Evolutionary conservation across 2,329 filamentous ascomycete genomes (phyloP).

Genomic region (Fusarium praegraminearum): DNA sequence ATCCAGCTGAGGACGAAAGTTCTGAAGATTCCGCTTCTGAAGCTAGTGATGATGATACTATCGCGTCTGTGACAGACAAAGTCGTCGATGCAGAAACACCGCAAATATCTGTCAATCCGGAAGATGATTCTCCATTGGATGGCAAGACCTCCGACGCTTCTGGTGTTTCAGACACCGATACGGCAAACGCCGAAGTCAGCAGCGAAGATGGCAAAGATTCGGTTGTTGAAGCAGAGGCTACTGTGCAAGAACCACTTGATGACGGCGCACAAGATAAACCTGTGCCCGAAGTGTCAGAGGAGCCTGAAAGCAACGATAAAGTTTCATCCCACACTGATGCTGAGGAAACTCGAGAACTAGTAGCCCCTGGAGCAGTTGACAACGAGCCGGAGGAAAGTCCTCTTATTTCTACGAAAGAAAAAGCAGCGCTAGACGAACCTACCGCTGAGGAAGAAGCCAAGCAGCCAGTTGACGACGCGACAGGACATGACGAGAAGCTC

Average conservation of each 20-base stretch:
- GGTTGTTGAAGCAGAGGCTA: slow-evolving; percentile 4
- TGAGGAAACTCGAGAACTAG: slow-evolving; percentile 13
- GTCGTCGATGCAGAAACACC: slow-evolving; percentile 15
- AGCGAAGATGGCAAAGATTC: slow-evolving; percentile 10
- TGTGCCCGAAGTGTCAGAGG: slow-evolving; percentile 1
- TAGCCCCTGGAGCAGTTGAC: slow-evolving; percentile 2
- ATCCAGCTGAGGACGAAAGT: neutral
- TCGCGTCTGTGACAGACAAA: slow-evolving; percentile 6
- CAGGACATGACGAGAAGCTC: slow-evolving; percentile 1
- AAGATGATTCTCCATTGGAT: slow-evolving; percentile 9
- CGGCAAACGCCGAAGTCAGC: slow-evolving; percentile 18
- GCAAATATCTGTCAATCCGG: neutral
- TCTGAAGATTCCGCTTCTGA: neutral
- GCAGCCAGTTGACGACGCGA: slow-evolving; percentile 5
- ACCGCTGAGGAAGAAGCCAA: slow-evolving; percentile 8
- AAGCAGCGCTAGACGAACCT: slow-evolving; percentile 2
- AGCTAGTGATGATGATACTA: neutral
- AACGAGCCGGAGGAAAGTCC: slow-evolving; percentile 17
- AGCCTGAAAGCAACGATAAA: slow-evolving; percentile 17
- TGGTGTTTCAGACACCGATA: slow-evolving; percentile 9
- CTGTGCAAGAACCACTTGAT: slow-evolving; percentile 9
- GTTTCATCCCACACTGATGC: neutral
- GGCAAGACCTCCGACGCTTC: slow-evolving; percentile 5
- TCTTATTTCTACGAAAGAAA: slow-evolving; percentile 8
- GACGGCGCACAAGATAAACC: slow-evolving; percentile 8